Evolutionary conservation across 176 grass and related monocot genomes (phyloP).

Genomic region (Zoysia japonica): DNA sequence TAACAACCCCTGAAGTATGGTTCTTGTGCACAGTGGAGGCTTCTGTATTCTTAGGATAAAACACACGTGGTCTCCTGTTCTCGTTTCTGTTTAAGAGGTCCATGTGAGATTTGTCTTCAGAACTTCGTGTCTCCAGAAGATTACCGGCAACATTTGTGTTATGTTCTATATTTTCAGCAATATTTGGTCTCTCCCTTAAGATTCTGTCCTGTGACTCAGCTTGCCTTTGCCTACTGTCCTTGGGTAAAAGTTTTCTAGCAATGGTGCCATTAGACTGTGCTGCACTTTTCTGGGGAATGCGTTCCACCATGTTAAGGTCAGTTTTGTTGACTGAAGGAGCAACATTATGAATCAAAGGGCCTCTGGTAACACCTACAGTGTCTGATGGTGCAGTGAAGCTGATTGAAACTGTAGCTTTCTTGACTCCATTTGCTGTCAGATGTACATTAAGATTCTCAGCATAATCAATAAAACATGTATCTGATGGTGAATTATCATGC

Average conservation of each 20-base stretch:
- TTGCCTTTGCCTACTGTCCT: slow-evolving; percentile 50
- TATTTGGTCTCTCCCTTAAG: slow-evolving; percentile 40
- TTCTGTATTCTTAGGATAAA: slow-evolving; percentile 41
- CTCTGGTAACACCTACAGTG: slow-evolving; percentile 14
- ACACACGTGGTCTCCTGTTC: slow-evolving; percentile 37
- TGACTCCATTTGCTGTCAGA: slow-evolving; percentile 11
- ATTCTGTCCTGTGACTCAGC: slow-evolving; percentile 37
- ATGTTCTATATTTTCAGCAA: slow-evolving; percentile 32
- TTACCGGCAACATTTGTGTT: slow-evolving; percentile 13
- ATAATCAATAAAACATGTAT: slow-evolving; percentile 9
- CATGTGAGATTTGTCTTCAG: slow-evolving; percentile 31
- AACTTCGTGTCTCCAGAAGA: slow-evolving; percentile 21
- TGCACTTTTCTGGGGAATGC: not conserved
- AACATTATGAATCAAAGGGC: slow-evolving; percentile 30
- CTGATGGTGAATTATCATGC: not conserved
- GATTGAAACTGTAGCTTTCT: slow-evolving; percentile 17
- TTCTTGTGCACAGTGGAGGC: slow-evolving; percentile 20
- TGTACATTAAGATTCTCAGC: slow-evolving; percentile 25
- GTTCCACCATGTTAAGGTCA: slow-evolving; percentile 29
- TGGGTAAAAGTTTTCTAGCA: slow-evolving; percentile 36
- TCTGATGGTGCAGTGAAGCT: slow-evolving; percentile 20
- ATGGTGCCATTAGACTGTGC: slow-evolving; percentile 33
- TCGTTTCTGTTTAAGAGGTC: slow-evolving; percentile 40
- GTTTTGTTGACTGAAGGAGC: slow-evolving; percentile 12
- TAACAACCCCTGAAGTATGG: slow-evolving; percentile 23